phyloP scores from a whole-genome alignment of 208 protist genomes.

The Sergeia podlipaevii region DNA sequence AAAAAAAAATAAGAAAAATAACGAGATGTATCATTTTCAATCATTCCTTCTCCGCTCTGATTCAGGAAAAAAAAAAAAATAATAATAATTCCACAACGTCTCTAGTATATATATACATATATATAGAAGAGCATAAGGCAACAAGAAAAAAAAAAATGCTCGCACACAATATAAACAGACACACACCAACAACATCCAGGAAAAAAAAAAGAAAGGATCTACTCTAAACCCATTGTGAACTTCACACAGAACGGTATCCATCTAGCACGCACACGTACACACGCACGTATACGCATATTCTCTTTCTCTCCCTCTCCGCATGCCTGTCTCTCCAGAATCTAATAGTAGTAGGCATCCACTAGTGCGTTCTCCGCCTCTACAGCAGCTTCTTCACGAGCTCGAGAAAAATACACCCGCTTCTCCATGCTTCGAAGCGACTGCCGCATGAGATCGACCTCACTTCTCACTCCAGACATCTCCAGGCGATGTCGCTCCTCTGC shows the following conservation, averaged over 20 bases:
- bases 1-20: no score
- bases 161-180: no score
- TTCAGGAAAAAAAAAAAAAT: slow-evolving; percentile 1
- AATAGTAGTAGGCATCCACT: slow-evolving; percentile 21
- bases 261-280: not conserved
- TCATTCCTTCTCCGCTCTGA: slow-evolving; percentile 1
- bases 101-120: slow-evolving; percentile 10
- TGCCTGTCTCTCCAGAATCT: not conserved
- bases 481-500: slow-evolving; percentile 51
- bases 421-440: slow-evolving; percentile 72
- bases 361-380: slow-evolving; percentile 15
- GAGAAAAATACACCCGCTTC: slow-evolving; percentile 62
- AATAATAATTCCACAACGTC: no score
- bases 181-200: no score
- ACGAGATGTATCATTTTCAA: not conserved
- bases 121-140: not conserved
- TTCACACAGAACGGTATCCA: no score
- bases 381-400: slow-evolving; percentile 16
- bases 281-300: not conserved
- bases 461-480: slow-evolving; percentile 66
- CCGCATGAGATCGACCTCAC: slow-evolving; percentile 73
- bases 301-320: slow-evolving; percentile 2
- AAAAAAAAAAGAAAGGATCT: no score
- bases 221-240: not conserved
- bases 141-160: slow-evolving; percentile 14